Conservation (phyloP, 192 early-diverging fungal genomes). For the Coemansia sp. region DNA sequence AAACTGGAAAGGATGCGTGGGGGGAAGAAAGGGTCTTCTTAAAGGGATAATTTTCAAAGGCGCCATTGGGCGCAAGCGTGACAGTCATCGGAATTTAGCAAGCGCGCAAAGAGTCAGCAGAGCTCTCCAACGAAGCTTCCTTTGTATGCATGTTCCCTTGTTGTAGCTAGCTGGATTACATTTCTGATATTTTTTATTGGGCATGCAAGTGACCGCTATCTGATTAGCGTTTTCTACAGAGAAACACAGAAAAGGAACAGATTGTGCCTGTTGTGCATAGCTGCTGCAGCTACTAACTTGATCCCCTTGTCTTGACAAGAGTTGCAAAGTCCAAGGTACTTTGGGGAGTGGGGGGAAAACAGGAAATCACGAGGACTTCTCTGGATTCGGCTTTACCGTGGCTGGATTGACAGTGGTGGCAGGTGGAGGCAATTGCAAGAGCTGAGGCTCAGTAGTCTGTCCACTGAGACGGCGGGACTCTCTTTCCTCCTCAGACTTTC, state of each 20-base stretch:
- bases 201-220: neutral
- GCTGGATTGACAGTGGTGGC: constrained; percentile 10
- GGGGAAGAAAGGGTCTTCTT: neutral
- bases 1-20: neutral
- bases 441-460: neutral
- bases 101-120: constrained; percentile 6
- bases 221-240: neutral
- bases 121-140: neutral
- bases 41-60: neutral
- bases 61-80: neutral
- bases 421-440: neutral
- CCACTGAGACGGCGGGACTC: constrained; percentile 23
- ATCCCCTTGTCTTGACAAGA: too few relatives aligned
- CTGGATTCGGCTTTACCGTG: neutral
- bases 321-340: neutral
- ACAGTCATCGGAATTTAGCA: constrained; percentile 11
- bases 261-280: constrained; percentile 2
- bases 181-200: neutral
- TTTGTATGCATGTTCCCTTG: neutral
- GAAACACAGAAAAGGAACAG: neutral
- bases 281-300: neutral
- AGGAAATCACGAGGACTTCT: neutral
- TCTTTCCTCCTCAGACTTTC: constrained; percentile 31
- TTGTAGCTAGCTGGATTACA: too few relatives aligned
- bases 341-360: neutral